Evolutionary conservation across 257 asterid species (phyloP).

Genomic region (Verbena officinalis): DNA sequence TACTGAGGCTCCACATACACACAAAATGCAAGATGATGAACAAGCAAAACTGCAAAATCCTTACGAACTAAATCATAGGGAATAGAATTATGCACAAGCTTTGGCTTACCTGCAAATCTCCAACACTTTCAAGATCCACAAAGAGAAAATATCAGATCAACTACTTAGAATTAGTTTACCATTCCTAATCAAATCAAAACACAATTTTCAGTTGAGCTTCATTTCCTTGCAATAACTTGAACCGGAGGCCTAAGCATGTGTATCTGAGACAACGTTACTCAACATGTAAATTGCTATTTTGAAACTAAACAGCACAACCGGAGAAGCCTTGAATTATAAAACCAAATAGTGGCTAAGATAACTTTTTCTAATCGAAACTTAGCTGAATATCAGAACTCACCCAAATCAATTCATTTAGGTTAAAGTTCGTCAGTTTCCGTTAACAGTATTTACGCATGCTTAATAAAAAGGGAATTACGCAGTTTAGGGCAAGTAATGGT

Average conservation of each 20-base stretch:
- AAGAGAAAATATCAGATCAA: conserved; percentile 8
- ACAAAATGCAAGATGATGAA: conserved; percentile 1
- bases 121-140: conserved; percentile 11
- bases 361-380: neutral
- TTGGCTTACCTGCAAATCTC: neutral
- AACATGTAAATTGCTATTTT: neutral
- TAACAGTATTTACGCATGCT: neutral
- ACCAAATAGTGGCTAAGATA: conserved; percentile 1
- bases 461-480: neutral
- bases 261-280: conserved; percentile 1
- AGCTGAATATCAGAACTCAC: conserved; percentile 4
- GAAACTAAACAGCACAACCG: neutral
- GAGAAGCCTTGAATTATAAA: neutral
- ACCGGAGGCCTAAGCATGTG: neutral
- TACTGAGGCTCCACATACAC: conserved; percentile 32
- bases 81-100: neutral
- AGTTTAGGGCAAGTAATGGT: conserved; percentile 2
- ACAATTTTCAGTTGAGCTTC: conserved; percentile 3
- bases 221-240: neutral
- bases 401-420: neutral
- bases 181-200: neutral
- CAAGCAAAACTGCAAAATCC: neutral
- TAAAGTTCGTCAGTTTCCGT: neutral
- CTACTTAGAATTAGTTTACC: neutral
- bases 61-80: neutral